Conservation (phyloP, 2,329 filamentous ascomycete genomes). For the Verticillium albo-atrum region DNA sequence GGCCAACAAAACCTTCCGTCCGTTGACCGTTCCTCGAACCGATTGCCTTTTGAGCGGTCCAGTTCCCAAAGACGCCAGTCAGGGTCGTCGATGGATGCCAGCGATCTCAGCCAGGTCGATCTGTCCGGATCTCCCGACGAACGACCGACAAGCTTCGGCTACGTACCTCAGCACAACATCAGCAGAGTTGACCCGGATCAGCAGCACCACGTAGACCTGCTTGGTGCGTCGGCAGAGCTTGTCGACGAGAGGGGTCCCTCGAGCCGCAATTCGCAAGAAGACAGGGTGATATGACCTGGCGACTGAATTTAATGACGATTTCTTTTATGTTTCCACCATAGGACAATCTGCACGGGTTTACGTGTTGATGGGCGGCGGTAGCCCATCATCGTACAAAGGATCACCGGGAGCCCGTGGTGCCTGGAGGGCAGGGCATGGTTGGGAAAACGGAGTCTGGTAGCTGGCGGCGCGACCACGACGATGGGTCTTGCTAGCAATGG, state of each 20-base stretch:
- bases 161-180: conserved; percentile 54
- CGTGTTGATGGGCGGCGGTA: not conserved
- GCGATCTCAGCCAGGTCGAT: conserved; percentile 39
- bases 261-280: conserved; percentile 6
- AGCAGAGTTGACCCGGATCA: conserved; percentile 47
- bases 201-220: conserved; percentile 36
- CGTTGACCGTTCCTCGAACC: conserved; percentile 1
- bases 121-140: conserved; percentile 35
- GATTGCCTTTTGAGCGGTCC: conserved; percentile 53
- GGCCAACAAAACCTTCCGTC: conserved; percentile 3
- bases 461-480: not conserved
- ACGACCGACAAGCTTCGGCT: conserved; percentile 49
- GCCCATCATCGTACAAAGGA: not conserved
- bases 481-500: not conserved
- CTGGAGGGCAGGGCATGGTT: not conserved
- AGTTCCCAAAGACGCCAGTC: conserved; percentile 49
- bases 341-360: not conserved
- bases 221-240: conserved; percentile 53
- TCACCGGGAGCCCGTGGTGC: not conserved
- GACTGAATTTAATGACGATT: not conserved
- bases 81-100: conserved; percentile 43
- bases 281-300: not conserved
- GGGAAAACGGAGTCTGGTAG: not conserved
- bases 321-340: not conserved
- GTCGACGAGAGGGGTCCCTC: conserved; percentile 33